A percentile compares a stretch with the other conserved stretches of the same genome.
phyloP scores from a whole-genome alignment of 257 asterid genomes.

The Capsicum baccatum region DNA sequence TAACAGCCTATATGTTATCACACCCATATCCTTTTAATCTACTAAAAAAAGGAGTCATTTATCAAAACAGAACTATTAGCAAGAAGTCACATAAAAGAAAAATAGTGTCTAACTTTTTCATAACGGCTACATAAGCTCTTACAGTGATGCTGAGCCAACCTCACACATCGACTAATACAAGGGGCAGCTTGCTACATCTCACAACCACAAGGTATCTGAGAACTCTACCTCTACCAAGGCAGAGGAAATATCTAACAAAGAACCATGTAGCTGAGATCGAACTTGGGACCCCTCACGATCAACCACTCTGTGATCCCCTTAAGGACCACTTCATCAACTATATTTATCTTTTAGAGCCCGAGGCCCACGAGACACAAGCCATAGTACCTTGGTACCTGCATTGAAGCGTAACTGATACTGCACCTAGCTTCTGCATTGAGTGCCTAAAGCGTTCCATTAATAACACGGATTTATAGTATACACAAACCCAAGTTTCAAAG shows the following conservation, averaged over 20 bases:
- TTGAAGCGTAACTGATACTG: background rate
- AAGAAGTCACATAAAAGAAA: background rate
- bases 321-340: background rate
- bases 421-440: background rate
- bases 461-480: background rate
- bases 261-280: background rate
- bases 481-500: background rate
- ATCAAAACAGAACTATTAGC: background rate
- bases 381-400: background rate
- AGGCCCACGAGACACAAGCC: background rate
- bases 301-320: background rate
- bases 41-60: background rate
- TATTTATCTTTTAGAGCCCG: background rate
- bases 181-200: background rate
- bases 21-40: background rate
- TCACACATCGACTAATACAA: background rate
- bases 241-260: background rate
- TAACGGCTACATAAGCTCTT: background rate
- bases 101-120: background rate
- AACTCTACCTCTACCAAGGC: background rate
- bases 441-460: background rate
- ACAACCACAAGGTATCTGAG: background rate
- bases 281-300: background rate
- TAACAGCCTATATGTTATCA: background rate
- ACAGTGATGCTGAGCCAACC: background rate